Conservation (phyloP, 345 rosid species). For the Sapria himalayana region DNA sequence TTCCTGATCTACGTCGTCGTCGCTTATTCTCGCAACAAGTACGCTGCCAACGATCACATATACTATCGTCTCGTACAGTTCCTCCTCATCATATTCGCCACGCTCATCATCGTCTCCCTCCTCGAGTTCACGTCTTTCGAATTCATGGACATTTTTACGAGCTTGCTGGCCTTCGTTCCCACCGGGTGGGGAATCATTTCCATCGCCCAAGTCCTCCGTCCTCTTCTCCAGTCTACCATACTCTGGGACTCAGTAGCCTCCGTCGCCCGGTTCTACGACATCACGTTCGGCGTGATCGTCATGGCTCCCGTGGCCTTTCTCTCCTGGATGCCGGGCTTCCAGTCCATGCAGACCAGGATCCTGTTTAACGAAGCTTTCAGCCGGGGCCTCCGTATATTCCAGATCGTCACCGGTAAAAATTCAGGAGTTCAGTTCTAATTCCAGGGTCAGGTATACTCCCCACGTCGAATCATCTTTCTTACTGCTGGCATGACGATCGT, state of each 20-base stretch:
- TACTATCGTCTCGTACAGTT: conserved; percentile 80
- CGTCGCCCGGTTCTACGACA: conserved; percentile 61
- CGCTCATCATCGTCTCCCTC: conserved; percentile 39
- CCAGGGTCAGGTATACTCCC: no score
- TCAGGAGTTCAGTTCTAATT: conserved; percentile 19
- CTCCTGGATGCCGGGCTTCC: conserved; percentile 91
- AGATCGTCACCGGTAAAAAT: conserved; percentile 61
- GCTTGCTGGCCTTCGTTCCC: conserved; percentile 72
- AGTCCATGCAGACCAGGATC: conserved; percentile 78
- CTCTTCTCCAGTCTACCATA: conserved; percentile 33
- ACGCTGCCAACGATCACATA: conserved; percentile 58
- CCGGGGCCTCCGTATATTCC: conserved; percentile 71
- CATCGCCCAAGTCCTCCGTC: conserved; percentile 67
- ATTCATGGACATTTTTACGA: conserved; percentile 47
- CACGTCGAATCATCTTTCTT: no score
- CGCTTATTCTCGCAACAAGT: conserved; percentile 47
- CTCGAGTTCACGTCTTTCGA: conserved; percentile 40
- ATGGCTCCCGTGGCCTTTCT: conserved; percentile 72
- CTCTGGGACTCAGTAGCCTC: conserved; percentile 60
- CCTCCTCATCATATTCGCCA: conserved; percentile 32
- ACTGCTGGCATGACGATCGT: no score
- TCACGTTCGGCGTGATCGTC: conserved; percentile 57
- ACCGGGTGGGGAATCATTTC: conserved; percentile 75
- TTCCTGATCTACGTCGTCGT: conserved; percentile 33
- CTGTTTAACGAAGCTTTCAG: conserved; percentile 83